phyloP scores from a whole-genome alignment of 768 basidiomycete species.

The Calocybe indica region DNA sequence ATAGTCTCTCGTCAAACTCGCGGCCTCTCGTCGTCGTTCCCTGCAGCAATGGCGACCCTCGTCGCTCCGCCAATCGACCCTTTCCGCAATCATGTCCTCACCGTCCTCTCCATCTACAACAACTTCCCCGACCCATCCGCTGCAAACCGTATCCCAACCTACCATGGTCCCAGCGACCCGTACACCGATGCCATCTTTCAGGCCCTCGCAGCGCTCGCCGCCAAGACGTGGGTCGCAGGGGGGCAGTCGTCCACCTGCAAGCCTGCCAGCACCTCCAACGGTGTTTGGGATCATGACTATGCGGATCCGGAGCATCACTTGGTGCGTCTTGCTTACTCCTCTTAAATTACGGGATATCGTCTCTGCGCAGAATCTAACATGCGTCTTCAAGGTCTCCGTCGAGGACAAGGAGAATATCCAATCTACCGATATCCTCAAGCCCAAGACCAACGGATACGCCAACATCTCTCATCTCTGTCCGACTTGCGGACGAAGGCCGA shows the following conservation, averaged over 20 bases:
- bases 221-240: neutral
- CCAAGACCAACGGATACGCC: neutral
- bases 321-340: too few species aligned
- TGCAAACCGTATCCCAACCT: neutral
- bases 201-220: neutral
- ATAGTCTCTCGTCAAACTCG: too few species aligned
- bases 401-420: neutral
- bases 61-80: neutral
- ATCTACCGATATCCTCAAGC: neutral
- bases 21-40: too few species aligned
- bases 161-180: neutral
- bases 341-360: too few species aligned
- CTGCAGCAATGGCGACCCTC: too few species aligned
- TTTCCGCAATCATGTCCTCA: neutral
- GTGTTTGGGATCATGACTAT: neutral
- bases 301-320: neutral
- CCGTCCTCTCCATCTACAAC: neutral
- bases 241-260: neutral
- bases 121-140: neutral
- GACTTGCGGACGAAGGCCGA: neutral
- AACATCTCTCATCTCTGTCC: neutral
- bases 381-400: neutral
- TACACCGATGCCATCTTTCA: conserved; percentile 1
- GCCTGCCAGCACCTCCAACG: neutral
- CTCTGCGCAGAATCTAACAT: neutral